These are phyloP conservation scores for Triangularia verruculosa DNA, from an alignment of 2,329 filamentous ascomycete species.

Conservation along the genomic window DNA sequence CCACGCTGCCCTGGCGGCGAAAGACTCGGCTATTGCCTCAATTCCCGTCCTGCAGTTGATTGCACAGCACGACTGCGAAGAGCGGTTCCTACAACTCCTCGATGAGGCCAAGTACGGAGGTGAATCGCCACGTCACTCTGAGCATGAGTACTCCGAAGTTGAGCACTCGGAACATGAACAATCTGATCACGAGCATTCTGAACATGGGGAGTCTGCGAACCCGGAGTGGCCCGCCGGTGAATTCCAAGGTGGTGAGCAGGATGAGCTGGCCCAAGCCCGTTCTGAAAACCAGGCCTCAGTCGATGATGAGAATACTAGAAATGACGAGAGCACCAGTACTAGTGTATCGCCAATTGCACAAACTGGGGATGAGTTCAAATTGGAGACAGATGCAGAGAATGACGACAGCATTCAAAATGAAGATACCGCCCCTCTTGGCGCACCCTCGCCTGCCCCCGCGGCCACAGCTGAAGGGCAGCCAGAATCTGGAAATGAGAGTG, in stretches of 20 bases:
- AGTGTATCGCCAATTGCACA: not conserved
- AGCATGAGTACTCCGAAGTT: constrained; percentile 15
- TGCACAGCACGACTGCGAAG: constrained; percentile 25
- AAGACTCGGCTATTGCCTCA: constrained; percentile 11
- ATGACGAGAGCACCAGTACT: not conserved
- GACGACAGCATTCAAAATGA: not conserved
- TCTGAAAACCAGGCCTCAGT: constrained; percentile 7
- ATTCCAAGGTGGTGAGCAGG: constrained; percentile 7
- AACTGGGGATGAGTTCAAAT: not conserved
- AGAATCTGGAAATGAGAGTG: not conserved
- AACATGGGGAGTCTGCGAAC: too few species aligned
- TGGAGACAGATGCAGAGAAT: not conserved
- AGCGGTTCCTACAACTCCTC: constrained; percentile 26
- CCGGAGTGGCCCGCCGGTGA: constrained; percentile 1
- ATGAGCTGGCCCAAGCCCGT: not conserved
- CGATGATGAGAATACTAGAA: constrained; percentile 1
- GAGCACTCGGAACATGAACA: constrained; percentile 13
- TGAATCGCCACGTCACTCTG: constrained; percentile 11
- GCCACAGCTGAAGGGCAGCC: not conserved
- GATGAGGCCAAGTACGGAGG: constrained; percentile 18
- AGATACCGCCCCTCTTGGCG: not conserved
- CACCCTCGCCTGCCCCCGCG: not conserved
- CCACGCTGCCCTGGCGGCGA: constrained; percentile 20
- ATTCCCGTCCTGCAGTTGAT: constrained; percentile 23
- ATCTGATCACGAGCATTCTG: constrained; percentile 15